phyloP scores from a whole-genome alignment of 306 rosid species.

The Begonia peltatifolia region DNA sequence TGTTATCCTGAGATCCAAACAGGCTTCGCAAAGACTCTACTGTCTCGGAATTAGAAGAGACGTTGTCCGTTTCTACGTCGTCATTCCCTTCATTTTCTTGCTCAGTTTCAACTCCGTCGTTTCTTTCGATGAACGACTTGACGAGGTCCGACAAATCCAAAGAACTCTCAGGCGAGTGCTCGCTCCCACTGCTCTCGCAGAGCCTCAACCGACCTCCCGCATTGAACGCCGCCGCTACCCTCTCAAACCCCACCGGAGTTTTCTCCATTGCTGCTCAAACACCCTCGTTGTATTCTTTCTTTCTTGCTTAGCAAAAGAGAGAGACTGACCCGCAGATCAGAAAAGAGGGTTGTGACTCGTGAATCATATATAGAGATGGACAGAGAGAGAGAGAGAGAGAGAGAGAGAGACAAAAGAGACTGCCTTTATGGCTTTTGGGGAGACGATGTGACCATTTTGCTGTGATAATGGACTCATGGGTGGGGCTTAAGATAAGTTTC shows the following conservation, averaged over 20 bases:
- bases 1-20: slow-evolving; percentile 11
- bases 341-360: neutral
- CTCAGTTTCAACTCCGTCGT: neutral
- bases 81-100: slow-evolving; percentile 5
- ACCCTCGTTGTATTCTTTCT: neutral
- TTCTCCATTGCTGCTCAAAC: slow-evolving; percentile 4
- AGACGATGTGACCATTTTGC: slow-evolving; percentile 6
- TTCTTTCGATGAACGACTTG: slow-evolving; percentile 58
- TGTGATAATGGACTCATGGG: neutral
- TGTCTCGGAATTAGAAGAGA: slow-evolving; percentile 24
- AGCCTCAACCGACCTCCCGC: slow-evolving; percentile 29
- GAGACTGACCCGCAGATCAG: neutral
- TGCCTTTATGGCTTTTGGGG: slow-evolving; percentile 8
- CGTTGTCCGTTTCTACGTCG: slow-evolving; percentile 15
- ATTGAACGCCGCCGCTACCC: slow-evolving; percentile 58
- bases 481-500: neutral
- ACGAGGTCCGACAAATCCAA: slow-evolving; percentile 57
- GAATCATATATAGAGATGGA: neutral
- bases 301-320: neutral
- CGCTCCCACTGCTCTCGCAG: slow-evolving; percentile 82
- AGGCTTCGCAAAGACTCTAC: slow-evolving; percentile 21
- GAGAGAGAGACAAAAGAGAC: neutral
- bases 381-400: neutral
- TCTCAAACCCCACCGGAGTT: slow-evolving; percentile 36
- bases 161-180: slow-evolving; percentile 52